Evolutionary conservation across 805 yeast species (phyloP).

Genomic region (Hanseniaspora nectarophila): DNA sequence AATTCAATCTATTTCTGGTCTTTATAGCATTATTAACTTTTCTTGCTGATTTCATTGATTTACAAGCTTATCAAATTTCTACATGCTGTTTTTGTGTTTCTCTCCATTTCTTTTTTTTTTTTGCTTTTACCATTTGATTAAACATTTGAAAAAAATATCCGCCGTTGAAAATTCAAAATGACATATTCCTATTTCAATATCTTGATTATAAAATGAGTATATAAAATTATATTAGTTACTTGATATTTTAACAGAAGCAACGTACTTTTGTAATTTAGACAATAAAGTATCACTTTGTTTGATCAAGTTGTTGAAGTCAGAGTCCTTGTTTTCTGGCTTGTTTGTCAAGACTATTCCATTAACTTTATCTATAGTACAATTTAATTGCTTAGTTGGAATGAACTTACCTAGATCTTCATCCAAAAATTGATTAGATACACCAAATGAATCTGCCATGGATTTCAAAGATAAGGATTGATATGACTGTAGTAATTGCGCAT

Average conservation of each 20-base stretch:
- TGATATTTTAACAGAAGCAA: conserved; percentile 90
- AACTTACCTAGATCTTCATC: conserved; percentile 80
- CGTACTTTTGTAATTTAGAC: conserved; percentile 90
- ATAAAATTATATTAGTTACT: conserved; percentile 35
- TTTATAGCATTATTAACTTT: not conserved
- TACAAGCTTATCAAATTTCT: too few species aligned
- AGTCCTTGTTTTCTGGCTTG: conserved; percentile 90
- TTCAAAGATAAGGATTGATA: conserved; percentile 80
- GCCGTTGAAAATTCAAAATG: not conserved
- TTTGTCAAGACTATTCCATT: conserved; percentile 92
- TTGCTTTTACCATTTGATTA: too few species aligned
- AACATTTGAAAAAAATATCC: not conserved
- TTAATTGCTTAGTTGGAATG: conserved; percentile 84
- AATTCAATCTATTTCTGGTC: not conserved
- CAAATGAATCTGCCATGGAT: conserved; percentile 90
- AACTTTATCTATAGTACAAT: conserved; percentile 91
- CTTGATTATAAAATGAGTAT: too few species aligned
- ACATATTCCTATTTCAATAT: too few species aligned
- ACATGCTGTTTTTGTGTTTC: too few species aligned
- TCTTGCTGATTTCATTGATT: too few species aligned
- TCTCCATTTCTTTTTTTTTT: too few species aligned
- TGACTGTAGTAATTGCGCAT: conserved; percentile 84
- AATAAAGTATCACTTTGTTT: conserved; percentile 86
- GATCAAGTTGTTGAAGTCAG: conserved; percentile 77
- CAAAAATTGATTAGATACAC: conserved; percentile 74